Conservation (phyloP, 129 eudicot genomes). For the Apium graveolens region DNA sequence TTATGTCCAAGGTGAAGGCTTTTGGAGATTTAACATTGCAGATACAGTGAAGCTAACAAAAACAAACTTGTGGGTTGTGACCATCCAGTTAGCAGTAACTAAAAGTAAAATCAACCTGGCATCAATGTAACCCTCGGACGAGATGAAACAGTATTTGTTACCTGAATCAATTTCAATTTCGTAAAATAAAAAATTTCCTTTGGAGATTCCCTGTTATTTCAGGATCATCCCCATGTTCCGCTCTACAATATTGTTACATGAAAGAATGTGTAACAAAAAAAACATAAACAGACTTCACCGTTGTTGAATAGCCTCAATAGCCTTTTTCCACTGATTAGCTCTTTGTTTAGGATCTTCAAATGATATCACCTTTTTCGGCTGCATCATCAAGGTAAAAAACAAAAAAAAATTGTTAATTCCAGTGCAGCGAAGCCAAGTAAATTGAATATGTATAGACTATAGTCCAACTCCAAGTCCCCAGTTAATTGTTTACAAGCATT, state of each 20-base stretch:
- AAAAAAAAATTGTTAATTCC: neutral
- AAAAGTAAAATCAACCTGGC: neutral
- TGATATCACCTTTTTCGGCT: conserved; percentile 85
- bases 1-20: no score
- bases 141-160: neutral
- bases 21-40: no score
- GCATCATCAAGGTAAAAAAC: conserved; percentile 17
- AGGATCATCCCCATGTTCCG: conserved; percentile 28
- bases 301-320: conserved; percentile 84
- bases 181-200: conserved; percentile 9
- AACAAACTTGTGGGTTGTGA: neutral
- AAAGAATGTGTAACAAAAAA: conserved; percentile 44
- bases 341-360: conserved; percentile 92
- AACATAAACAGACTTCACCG: conserved; percentile 44
- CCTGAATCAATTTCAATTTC: conserved; percentile 1
- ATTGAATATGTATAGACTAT: neutral
- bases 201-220: conserved; percentile 28
- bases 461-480: neutral
- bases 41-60: neutral
- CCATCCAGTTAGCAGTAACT: neutral
- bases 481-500: neutral
- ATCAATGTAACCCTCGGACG: neutral
- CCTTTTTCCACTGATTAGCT: conserved; percentile 93
- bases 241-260: conserved; percentile 33
- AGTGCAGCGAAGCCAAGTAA: neutral